phyloP scores from a whole-genome alignment of 805 yeast genomes.

The Vanderwaltozyma verrucispora region DNA sequence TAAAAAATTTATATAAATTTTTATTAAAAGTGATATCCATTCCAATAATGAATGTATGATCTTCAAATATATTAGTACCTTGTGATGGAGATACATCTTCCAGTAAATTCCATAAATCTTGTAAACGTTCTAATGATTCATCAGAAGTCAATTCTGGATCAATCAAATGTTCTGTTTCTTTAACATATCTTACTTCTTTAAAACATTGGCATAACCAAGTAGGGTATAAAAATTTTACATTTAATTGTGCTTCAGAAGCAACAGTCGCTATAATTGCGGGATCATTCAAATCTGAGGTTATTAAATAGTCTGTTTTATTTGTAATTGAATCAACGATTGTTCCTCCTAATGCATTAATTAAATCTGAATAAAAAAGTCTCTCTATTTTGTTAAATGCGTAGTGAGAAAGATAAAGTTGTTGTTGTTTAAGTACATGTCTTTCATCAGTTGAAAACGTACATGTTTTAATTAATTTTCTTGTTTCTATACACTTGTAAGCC shows the following conservation, averaged over 20 bases:
- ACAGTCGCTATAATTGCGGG: conserved; percentile 48
- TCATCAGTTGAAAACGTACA: conserved; percentile 58
- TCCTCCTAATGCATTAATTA: conserved; percentile 62
- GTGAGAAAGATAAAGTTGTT: conserved; percentile 51
- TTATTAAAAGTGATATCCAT: conserved; percentile 1
- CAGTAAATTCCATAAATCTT: conserved; percentile 7
- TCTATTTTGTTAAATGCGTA: conserved; percentile 51
- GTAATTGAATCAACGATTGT: conserved; percentile 51
- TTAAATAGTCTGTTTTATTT: conserved; percentile 66
- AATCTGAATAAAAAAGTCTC: conserved; percentile 54
- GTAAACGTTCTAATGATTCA: conserved; percentile 5
- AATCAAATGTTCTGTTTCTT: conserved; percentile 29
- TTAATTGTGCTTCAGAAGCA: conserved; percentile 26
- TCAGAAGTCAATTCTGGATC: conserved; percentile 16
- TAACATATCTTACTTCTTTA: conserved; percentile 26
- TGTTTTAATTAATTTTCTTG: conserved; percentile 18
- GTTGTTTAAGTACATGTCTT: conserved; percentile 48
- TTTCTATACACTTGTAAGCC: conserved; percentile 17
- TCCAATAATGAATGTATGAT: neutral
- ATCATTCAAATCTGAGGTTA: conserved; percentile 48
- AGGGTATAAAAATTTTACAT: conserved; percentile 5
- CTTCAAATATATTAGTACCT: neutral
- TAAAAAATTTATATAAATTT: conserved; percentile 1
- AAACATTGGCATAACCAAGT: conserved; percentile 3
- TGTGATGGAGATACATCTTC: neutral